Percentiles rank a stretch among this genome's conserved stretches.
Evolutionary conservation across 371 early-diverging fungal genomes (phyloP).

Genomic region (Massospora cicadina): DNA sequence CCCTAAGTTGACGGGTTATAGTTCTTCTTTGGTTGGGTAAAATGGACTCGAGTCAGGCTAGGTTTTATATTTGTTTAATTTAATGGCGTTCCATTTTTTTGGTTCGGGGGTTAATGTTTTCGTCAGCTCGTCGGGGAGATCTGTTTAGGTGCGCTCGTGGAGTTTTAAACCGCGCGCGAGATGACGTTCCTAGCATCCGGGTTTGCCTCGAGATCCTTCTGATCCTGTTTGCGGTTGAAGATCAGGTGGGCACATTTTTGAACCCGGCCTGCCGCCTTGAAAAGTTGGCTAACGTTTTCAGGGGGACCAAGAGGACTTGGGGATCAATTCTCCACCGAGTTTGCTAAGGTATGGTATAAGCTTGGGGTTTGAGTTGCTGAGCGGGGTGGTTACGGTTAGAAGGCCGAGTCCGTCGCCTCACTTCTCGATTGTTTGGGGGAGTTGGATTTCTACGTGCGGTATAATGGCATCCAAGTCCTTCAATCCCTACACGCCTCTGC

Average conservation of each 20-base stretch:
- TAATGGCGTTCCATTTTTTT: no score
- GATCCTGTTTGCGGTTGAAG: not conserved
- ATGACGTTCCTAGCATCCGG: slow-evolving; percentile 11
- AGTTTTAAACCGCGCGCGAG: slow-evolving; percentile 10
- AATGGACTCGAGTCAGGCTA: no score
- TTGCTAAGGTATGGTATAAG: slow-evolving; percentile 23
- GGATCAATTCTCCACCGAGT: slow-evolving; percentile 27
- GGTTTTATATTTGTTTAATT: no score
- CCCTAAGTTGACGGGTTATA: no score
- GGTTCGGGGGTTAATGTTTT: no score
- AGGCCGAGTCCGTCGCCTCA: slow-evolving; percentile 49
- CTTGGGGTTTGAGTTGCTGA: not conserved
- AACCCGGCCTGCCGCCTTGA: no score
- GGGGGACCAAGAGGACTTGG: slow-evolving; percentile 17
- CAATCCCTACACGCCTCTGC: slow-evolving; percentile 46
- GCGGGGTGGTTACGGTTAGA: slow-evolving; percentile 23
- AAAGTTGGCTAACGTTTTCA: not conserved
- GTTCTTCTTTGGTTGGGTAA: no score
- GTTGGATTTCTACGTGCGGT: slow-evolving; percentile 83
- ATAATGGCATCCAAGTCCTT: slow-evolving; percentile 68
- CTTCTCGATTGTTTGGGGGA: slow-evolving; percentile 75
- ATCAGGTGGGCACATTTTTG: not conserved
- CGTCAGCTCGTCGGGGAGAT: not conserved
- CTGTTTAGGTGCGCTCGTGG: not conserved
- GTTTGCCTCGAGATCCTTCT: slow-evolving; percentile 19